Evolutionary conservation across 805 yeast genomes (phyloP).

Genomic region (Saccharomycopsis sp.): DNA sequence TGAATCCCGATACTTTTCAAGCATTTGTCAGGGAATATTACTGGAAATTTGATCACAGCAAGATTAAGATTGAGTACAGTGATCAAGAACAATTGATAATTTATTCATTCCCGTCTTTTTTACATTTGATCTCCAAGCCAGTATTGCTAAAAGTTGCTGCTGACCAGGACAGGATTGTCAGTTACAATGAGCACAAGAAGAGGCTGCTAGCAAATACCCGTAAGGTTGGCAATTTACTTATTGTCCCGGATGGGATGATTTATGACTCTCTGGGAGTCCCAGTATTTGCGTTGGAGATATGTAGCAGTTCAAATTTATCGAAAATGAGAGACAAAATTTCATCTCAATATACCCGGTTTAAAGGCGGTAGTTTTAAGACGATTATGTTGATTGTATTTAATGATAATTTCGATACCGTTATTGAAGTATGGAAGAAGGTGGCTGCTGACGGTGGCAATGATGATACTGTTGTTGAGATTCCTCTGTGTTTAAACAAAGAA

Average conservation of each 20-base stretch:
- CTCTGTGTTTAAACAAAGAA: slow-evolving; percentile 4
- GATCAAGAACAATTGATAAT: slow-evolving; percentile 15
- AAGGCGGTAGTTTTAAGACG: slow-evolving; percentile 15
- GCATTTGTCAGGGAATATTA: slow-evolving; percentile 22
- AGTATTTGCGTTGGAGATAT: slow-evolving; percentile 15
- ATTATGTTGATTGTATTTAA: slow-evolving; percentile 13
- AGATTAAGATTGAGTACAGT: slow-evolving; percentile 20
- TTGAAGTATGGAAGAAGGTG: slow-evolving; percentile 20
- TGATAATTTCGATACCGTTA: slow-evolving; percentile 9
- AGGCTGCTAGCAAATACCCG: slow-evolving; percentile 12
- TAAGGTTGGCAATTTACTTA: slow-evolving; percentile 10
- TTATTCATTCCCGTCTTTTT: slow-evolving; percentile 18
- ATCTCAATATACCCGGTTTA: slow-evolving; percentile 17
- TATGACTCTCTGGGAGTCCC: slow-evolving; percentile 14
- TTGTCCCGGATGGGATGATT: slow-evolving; percentile 20
- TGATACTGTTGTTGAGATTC: slow-evolving; percentile 5
- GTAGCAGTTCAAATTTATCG: slow-evolving; percentile 5
- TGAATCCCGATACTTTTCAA: slow-evolving; percentile 17
- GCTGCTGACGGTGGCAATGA: slow-evolving; percentile 8
- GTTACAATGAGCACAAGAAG: not conserved
- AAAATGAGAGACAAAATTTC: slow-evolving; percentile 15
- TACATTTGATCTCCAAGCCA: slow-evolving; percentile 16
- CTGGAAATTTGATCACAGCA: slow-evolving; percentile 10
- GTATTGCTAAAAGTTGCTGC: slow-evolving; percentile 8
- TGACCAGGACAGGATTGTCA: too few species aligned